Evolutionary conservation across 2,329 filamentous ascomycete species (phyloP), one percentile per base, ranked within the genome.

Genomic region (Sporothrix euskadiensis): DNA sequence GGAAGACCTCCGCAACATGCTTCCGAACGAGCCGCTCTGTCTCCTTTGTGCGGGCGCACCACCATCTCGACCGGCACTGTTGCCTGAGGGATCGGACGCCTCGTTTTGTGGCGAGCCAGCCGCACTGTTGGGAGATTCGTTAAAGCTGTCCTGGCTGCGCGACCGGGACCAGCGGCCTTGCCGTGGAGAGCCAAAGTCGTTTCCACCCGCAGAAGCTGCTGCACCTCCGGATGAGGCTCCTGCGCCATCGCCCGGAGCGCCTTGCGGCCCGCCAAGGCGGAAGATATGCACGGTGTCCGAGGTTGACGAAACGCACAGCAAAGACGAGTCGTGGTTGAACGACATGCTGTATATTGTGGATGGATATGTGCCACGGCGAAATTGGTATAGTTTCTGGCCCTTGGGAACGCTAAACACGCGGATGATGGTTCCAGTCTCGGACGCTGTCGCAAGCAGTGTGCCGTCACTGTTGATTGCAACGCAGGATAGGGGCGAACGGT

Each of bases 301-400:
- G 1, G 94, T 94, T 3, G 95, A 98, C 5, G 96, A 98, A 56
- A 99, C 94, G 79, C 94, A 98, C 49, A 99, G 88, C 12, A 99
- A 86, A 1, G 94, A 97, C 2, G 94, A 97, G 74, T 92, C 94
- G 69, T 94, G 90, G 81, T 99, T 99, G 84, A 99, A 99, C 0
- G 94, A 97, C 94, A 99, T 98, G 88, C 94, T 97, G 83, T 94
- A 98, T 78, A 99, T 99, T 56, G 93, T 92, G 1, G 94, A 94
- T 0, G 96, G 96, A 82, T 98, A 98, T 2, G 95, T 98, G 59
- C 96, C 96, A 76, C 96, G 90, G 74, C 96, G 90, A 83, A 99
- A 99, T 80, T 99, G 95, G 81, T 94, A 98, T 22, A 99, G 87
- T 81, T 98, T 99, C 79, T 95, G 91, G 12, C 93, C 96, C 76